Evolutionary conservation across 2,329 filamentous ascomycete species (phyloP), one percentile per base, ranked within the genome.

Genomic region (Colletotrichum musicola): DNA sequence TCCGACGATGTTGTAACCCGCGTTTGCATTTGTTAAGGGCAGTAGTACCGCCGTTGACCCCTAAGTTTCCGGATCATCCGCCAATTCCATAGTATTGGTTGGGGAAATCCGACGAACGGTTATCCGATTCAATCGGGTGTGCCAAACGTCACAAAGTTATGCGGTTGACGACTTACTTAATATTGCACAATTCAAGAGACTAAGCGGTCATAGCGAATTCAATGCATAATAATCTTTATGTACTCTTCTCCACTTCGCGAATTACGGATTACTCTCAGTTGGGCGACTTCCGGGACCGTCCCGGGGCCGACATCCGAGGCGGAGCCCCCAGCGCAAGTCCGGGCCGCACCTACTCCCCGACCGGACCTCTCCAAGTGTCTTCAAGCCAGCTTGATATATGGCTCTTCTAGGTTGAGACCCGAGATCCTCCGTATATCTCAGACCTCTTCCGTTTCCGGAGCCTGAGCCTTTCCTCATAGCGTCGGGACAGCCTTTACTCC

Each of bases 241-340:
- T 42, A 49, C 47, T 22, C n/a, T 40, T 18, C 53, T 54, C 64
- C 64, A 68, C 64, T n/a, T n/a, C n/a, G 3, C 6, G 13, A 14
- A 35, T 44, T n/a, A 16, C 40, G 22, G 46, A 42, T 46, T 22
- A 18, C 16, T 10, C 20, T 14, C 20, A 38, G 2, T 38, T 51
- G 18, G 59, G 59, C 53, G 59, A 67, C 59, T 57, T 67, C 59
- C 64, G 64, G 25, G 46, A 40, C 16, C 12, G 13, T 47, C 16
- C 30, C 25, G 47, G 12, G 22, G 58, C 59, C 64, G 64, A 67
- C 59, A 58, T 63, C 59, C 64, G 59, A 51, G 40, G 12, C 38
- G 44, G 46, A 30, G 25, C 9, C n/a, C 50, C 30, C 46, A 62
- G 25, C 12, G 25, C 35, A 5, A 38, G 20, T 42, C 57, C 49